Evolutionary conservation across 169 alveolate genomes (phyloP).

Genomic region (Plasmodium cynomolgi): DNA sequence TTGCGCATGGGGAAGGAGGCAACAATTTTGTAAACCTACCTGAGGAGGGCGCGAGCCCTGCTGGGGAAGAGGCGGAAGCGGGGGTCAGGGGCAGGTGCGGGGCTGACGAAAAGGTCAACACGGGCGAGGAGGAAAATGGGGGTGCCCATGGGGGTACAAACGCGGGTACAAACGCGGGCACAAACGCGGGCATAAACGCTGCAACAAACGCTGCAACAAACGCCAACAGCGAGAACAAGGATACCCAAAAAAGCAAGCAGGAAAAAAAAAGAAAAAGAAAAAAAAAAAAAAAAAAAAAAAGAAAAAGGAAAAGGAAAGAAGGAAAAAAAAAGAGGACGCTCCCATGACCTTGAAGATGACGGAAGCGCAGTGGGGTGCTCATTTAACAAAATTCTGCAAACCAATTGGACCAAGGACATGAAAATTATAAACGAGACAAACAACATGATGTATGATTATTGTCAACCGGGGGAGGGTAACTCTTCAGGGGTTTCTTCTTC

Average conservation of each 20-base stretch:
- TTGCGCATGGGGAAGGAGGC: not conserved
- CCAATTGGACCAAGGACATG: not conserved
- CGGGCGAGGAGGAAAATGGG: not conserved
- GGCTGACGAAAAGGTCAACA: not conserved
- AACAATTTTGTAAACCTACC: not conserved
- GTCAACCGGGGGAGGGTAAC: not conserved
- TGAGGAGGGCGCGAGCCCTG: not conserved
- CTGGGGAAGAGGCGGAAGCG: not conserved
- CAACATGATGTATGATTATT: not conserved
- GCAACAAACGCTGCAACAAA: not conserved
- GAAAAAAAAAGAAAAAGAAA: not conserved
- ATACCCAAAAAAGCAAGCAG: not conserved
- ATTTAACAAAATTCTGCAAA: not conserved
- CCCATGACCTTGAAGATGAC: not conserved
- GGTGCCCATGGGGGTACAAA: not conserved
- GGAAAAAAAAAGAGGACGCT: not conserved
- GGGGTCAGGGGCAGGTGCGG: not conserved
- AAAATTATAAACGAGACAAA: not conserved
- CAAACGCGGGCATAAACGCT: not conserved
- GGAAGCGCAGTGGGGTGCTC: not conserved
- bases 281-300: not conserved
- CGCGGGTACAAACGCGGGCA: not conserved
- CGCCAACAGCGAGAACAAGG: not conserved
- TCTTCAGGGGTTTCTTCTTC: not conserved
- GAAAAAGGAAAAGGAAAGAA: not conserved